These are phyloP conservation scores for Sinapis alba DNA, from an alignment of 441 rosid genomes.

Conservation along the genomic window DNA sequence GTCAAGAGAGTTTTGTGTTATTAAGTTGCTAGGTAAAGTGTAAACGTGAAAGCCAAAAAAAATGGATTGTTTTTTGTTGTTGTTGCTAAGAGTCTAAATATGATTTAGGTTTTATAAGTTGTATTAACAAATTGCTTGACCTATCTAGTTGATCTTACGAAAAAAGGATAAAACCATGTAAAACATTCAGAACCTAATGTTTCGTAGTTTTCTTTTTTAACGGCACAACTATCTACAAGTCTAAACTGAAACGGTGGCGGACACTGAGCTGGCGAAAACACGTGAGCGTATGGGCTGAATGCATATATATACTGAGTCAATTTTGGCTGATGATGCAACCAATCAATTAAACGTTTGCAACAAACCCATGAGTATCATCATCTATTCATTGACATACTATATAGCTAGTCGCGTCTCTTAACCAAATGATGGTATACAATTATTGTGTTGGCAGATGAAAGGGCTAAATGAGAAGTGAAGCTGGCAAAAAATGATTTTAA, in stretches of 20 bases:
- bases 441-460: slow-evolving; percentile 18
- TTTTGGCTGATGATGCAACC: slow-evolving; percentile 15
- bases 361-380: slow-evolving; percentile 18
- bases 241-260: no score
- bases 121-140: not conserved
- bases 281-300: no score
- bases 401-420: slow-evolving; percentile 7
- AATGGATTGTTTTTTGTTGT: not conserved
- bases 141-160: not conserved
- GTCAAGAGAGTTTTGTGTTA: no score
- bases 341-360: slow-evolving; percentile 20
- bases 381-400: slow-evolving; percentile 1
- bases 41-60: not conserved
- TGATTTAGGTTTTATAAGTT: not conserved
- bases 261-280: no score
- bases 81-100: not conserved
- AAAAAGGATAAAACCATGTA: not conserved
- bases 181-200: not conserved
- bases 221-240: no score
- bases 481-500: slow-evolving; percentile 22
- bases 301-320: no score
- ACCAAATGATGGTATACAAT: slow-evolving; percentile 3
- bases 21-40: no score
- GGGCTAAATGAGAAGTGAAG: slow-evolving; percentile 17
- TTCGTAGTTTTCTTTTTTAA: not conserved